These are phyloP conservation scores for Gremmenia infestans DNA, from an alignment of 2,329 filamentous ascomycete species.

Conservation along the genomic window DNA sequence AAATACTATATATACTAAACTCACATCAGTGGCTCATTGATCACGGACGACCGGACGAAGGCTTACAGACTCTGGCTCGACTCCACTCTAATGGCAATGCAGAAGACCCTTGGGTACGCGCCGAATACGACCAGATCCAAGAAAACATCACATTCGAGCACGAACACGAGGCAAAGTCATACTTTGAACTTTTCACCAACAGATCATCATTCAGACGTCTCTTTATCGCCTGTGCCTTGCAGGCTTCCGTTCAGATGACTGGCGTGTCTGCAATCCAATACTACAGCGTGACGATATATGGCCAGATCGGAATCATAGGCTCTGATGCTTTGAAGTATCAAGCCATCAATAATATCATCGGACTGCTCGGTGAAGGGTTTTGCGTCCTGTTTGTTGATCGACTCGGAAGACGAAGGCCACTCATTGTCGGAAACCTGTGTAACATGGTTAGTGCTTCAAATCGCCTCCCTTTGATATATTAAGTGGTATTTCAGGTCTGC, in stretches of 20 bases:
- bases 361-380: conserved; percentile 52
- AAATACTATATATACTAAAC: not conserved
- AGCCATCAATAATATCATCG: conserved; percentile 59
- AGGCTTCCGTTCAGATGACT: conserved; percentile 63
- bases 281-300: conserved; percentile 54
- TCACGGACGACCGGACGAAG: conserved; percentile 50
- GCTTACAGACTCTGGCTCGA: conserved; percentile 51
- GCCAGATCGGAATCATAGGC: conserved; percentile 52
- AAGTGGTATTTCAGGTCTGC: conserved; percentile 30
- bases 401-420: conserved; percentile 64
- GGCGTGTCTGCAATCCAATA: conserved; percentile 62
- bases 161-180: conserved; percentile 58
- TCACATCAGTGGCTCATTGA: conserved; percentile 53
- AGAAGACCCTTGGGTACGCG: conserved; percentile 55
- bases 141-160: conserved; percentile 57
- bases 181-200: conserved; percentile 55
- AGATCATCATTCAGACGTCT: conserved; percentile 58
- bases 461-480: not conserved
- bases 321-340: conserved; percentile 58
- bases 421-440: conserved; percentile 67
- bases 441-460: conserved; percentile 53
- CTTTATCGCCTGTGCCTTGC: conserved; percentile 55
- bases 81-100: conserved; percentile 57
- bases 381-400: conserved; percentile 62
- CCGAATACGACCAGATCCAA: conserved; percentile 60